Evolutionary conservation across 73 alveolate species (phyloP).

Genomic region (Paramecium primaurelia): DNA sequence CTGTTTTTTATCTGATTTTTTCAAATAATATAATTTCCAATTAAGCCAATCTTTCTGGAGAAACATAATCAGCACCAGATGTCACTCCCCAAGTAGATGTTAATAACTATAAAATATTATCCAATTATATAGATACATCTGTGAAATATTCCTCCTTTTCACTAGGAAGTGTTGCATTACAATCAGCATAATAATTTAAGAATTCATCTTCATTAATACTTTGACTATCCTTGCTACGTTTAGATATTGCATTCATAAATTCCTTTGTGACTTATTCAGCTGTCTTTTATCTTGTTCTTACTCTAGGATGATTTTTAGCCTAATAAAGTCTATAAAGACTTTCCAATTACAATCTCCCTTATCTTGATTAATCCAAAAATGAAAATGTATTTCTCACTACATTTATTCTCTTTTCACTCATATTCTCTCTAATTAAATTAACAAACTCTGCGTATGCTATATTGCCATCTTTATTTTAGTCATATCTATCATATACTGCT

Average conservation of each 20-base stretch:
- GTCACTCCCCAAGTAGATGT: slow-evolving; percentile 77
- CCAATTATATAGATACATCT: slow-evolving; percentile 41
- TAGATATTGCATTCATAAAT: slow-evolving; percentile 68
- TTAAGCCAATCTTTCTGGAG: slow-evolving; percentile 67
- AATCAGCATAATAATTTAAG: slow-evolving; percentile 81
- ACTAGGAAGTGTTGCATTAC: slow-evolving; percentile 81
- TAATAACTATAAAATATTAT: slow-evolving; percentile 19
- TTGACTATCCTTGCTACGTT: slow-evolving; percentile 64
- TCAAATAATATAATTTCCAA: slow-evolving; percentile 72
- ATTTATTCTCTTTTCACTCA: slow-evolving; percentile 72
- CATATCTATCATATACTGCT: slow-evolving; percentile 73
- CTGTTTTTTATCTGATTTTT: slow-evolving; percentile 77
- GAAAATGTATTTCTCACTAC: slow-evolving; percentile 74
- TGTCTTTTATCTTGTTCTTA: slow-evolving; percentile 78
- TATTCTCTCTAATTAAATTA: slow-evolving; percentile 66
- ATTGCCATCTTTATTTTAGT: slow-evolving; percentile 71
- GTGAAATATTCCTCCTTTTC: slow-evolving; percentile 84
- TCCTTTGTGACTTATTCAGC: slow-evolving; percentile 69
- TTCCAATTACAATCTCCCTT: slow-evolving; percentile 58
- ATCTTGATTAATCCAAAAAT: slow-evolving; percentile 61
- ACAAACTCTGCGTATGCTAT: slow-evolving; percentile 73
- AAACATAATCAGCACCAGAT: slow-evolving; percentile 67
- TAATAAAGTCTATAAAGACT: slow-evolving; percentile 52
- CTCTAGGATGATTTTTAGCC: slow-evolving; percentile 83
- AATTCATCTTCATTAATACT: slow-evolving; percentile 67